Evolutionary conservation across 805 yeast genomes (phyloP).

Genomic region (Candida sonorensis): DNA sequence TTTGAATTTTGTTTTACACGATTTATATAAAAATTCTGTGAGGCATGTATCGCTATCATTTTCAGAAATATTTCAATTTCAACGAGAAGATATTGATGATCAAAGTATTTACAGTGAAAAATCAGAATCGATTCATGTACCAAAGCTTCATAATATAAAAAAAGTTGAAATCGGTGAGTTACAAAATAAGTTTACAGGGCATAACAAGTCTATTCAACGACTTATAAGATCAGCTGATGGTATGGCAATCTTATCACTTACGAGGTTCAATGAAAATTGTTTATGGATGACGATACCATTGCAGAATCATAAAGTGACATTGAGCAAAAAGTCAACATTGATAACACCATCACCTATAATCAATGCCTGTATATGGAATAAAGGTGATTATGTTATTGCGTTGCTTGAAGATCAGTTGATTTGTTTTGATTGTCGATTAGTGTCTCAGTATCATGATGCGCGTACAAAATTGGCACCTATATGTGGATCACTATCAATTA

Average conservation of each 20-base stretch:
- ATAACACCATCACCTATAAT: constrained; percentile 40
- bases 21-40: constrained; percentile 29
- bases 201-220: constrained; percentile 67
- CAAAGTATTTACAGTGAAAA: no score
- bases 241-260: constrained; percentile 47
- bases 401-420: constrained; percentile 38
- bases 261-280: constrained; percentile 56
- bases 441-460: constrained; percentile 9
- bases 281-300: constrained; percentile 47
- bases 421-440: constrained; percentile 54
- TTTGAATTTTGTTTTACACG: constrained; percentile 41
- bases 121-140: background rate
- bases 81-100: constrained; percentile 6
- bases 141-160: background rate
- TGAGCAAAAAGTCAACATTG: constrained; percentile 29
- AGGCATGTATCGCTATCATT: constrained; percentile 28
- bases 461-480: constrained; percentile 22
- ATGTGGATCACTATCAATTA: constrained; percentile 6
- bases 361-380: constrained; percentile 42
- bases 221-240: constrained; percentile 66
- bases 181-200: constrained; percentile 72
- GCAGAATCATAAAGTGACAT: constrained; percentile 20
- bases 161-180: constrained; percentile 25
- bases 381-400: constrained; percentile 40
- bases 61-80: constrained; percentile 23